Base-by-base conservation (phyloP, 495 filamentous ascomycete species). In the Aspergillus haitiensis region DNA sequence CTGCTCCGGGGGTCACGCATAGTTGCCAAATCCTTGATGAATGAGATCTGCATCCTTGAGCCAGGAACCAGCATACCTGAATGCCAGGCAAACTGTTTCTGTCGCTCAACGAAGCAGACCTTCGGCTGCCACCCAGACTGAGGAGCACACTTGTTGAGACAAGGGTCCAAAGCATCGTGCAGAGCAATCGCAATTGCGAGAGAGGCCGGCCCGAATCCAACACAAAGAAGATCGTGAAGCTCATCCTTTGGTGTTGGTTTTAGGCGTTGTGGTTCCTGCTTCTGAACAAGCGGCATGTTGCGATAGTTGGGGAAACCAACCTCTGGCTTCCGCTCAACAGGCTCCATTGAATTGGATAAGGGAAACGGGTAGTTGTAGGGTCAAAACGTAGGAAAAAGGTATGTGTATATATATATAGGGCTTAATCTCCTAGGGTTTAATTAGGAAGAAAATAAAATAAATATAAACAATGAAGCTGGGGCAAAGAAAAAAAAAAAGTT, bases 11-110 rank as follows among this genome's bases (percentile, higher is more conserved):
- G 93, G 63, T 97, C 86, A 40, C 93, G 82, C 46, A 97, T 75
- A 8, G 91, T 94, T 10, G 94, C 93, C 58, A 98, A 81, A 66
- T 97, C 94, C 77, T 98, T 98, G 73, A 98, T 80, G 80, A 97
- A 98, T 35, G 90, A 93, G 59, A 98, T 97, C 72, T 98, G 93
- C 93, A 98, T 98, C 70, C 88, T 90, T 11, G 92, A 89, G 48
- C 91, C 91, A 0, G 92, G 91, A 1, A 98, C 83, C 55, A 97
- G 82, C 93, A 98, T 98, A 37, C 93, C 93, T 3, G 88, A 84
- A 71, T 98, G 93, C 93, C 93, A 97, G 51, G 86, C 83, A 66
- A 97, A 98, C 44, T 83, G 75, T 21, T 79, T 67, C 75, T 98
- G 93, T 60, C 87, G 86, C 76, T 97, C 93, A 18, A 97, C 71